Conservation (phyloP, 495 filamentous ascomycete genomes). For the Aspergillus egyptiacus region DNA sequence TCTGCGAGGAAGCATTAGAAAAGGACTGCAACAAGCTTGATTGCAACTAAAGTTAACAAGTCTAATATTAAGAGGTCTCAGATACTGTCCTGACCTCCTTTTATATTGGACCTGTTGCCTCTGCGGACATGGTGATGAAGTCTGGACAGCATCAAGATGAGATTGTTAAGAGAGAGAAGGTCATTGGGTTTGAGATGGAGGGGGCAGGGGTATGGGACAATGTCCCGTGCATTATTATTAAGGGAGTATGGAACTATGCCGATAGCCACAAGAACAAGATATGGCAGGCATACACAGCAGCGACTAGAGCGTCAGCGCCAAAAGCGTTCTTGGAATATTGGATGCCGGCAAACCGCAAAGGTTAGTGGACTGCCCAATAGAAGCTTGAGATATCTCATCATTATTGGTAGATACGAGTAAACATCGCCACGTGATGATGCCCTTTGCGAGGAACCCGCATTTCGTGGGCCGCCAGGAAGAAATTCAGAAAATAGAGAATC, state of each 20-base stretch:
- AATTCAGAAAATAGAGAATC: constrained; percentile 4
- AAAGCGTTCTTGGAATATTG: background rate
- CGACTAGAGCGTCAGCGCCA: background rate
- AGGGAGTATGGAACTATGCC: background rate
- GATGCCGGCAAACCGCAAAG: no score
- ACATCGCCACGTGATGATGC: constrained; percentile 20
- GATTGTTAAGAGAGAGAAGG: background rate
- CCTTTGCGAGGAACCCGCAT: constrained; percentile 13
- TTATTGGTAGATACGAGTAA: no score
- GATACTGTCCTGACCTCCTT: background rate
- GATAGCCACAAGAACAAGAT: background rate
- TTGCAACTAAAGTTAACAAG: background rate
- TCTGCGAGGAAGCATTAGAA: background rate
- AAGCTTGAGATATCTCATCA: no score
- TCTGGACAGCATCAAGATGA: background rate
- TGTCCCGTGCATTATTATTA: background rate
- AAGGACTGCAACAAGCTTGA: background rate
- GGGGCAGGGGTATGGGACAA: background rate
- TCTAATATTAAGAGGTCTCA: background rate
- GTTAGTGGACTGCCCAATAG: no score
- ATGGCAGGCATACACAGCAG: background rate
- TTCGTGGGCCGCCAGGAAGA: constrained; percentile 25
- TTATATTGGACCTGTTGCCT: background rate
- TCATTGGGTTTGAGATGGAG: background rate
- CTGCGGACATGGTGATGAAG: background rate